Base-by-base conservation (phyloP, 768 basidiomycete species). In the Lactarius quietus region DNA sequence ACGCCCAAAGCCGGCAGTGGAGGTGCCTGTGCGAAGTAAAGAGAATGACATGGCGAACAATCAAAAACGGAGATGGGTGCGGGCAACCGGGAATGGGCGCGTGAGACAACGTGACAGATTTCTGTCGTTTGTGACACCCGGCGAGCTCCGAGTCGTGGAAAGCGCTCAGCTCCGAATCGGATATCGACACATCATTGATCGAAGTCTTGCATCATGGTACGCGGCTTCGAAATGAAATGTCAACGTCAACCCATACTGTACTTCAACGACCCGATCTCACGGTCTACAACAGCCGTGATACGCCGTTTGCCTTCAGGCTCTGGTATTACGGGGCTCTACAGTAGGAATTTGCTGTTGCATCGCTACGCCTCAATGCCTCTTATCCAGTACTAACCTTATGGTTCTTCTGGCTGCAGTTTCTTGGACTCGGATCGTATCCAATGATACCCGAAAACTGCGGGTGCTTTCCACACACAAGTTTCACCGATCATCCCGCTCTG, bases 21-120 rank as follows among this genome's bases (percentile, higher is more conserved):
- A 74, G 63, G 78, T 72, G 71, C 79, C 77, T 68, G 83, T 76
- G 70, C 86, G 88, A 70, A 82, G 76, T 63, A 82, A 76, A 69
- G 83, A 78, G 74, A 82, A 76, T 75, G 89, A 79, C 80, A 90
- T 84, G 78, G 83, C 80, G 66, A 74, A 29, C 15, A n/a, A n/a
- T 52, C n/a, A 31, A 62, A 29, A 33, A n/a, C 53, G 53, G 53
- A 55, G 29, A 39, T 15, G 35, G 26, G 28, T 31, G 23, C 15
- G 45, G 45, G 17, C 12, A 36, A 59, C 58, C 33, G 33, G 23
- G 17, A 26, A 33, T 35, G 48, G 14, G 23, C 23, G 12, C 26
- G 48, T 51, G 48, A 51, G 26, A 6, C 18, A n/a, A 15, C 28
- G 60, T 53, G 26, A 39, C 60, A 53, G 38, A 3, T 38, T 10